A percentile compares a stretch with the other conserved stretches of the same genome.
phyloP scores from a whole-genome alignment of 163 green algal species.

The Chlorella variabilis region DNA sequence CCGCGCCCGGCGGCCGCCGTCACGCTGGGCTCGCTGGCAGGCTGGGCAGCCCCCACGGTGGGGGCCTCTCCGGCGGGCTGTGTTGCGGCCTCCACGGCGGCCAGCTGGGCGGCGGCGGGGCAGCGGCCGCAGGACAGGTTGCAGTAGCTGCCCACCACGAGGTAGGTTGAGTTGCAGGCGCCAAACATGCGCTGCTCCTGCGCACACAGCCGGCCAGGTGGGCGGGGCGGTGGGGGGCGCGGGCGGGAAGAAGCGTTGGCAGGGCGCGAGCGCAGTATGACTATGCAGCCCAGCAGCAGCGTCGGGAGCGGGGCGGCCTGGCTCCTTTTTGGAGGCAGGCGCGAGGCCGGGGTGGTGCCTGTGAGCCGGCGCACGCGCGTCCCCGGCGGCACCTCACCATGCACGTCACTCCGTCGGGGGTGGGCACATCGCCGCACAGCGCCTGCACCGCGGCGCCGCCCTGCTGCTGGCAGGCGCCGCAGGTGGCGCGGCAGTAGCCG shows the following conservation, averaged over 20 bases:
- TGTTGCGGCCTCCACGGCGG: no score
- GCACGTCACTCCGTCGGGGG: constrained; percentile 31
- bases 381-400: neutral
- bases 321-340: no score
- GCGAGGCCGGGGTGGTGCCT: no score
- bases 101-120: neutral
- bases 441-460: constrained; percentile 12
- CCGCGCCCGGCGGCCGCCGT: no score
- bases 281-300: no score
- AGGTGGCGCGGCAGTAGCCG: constrained; percentile 76
- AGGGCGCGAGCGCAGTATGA: no score
- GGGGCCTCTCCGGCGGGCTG: no score
- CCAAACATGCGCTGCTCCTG: constrained; percentile 30
- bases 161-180: constrained; percentile 27
- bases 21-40: no score
- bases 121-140: constrained; percentile 28
- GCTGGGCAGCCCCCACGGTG: no score
- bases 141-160: constrained; percentile 27
- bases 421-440: constrained; percentile 25
- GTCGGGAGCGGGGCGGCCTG: no score
- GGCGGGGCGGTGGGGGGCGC: neutral
- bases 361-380: no score
- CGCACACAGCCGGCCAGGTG: no score
- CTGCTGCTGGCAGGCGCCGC: constrained; percentile 61
- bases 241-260: neutral